Percentiles rank a stretch among this genome's conserved stretches.
Conservation (phyloP, 108 stramenopile genomes). For the Pseudonitzschia multiseries region DNA sequence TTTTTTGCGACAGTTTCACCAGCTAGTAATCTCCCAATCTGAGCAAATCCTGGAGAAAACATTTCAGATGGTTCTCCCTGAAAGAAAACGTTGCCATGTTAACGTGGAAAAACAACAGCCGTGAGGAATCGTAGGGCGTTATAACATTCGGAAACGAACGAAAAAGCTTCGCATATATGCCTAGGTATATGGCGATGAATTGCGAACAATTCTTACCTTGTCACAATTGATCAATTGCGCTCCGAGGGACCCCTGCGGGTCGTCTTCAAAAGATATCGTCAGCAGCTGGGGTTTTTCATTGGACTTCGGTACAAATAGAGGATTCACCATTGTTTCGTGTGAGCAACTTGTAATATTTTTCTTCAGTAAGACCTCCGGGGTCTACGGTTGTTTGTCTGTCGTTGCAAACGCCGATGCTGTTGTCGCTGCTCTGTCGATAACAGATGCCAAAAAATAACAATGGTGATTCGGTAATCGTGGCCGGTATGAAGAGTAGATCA, state of each 20-base stretch:
- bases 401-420: not conserved
- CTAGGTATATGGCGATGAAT: not conserved
- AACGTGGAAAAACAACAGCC: not conserved
- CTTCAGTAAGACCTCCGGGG: not conserved
- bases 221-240: slow-evolving; percentile 69
- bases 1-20: slow-evolving; percentile 66
- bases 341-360: not conserved
- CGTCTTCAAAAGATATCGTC: slow-evolving; percentile 63
- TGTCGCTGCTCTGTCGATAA: too few relatives aligned
- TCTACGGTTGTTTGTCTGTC: not conserved
- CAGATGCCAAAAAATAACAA: too few relatives aligned
- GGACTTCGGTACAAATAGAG: slow-evolving; percentile 59
- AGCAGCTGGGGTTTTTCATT: slow-evolving; percentile 60
- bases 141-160: not conserved
- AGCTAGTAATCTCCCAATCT: slow-evolving; percentile 51
- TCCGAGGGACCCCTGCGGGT: slow-evolving; percentile 66
- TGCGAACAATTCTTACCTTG: slow-evolving; percentile 37
- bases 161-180: not conserved
- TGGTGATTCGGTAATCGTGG: not conserved
- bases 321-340: slow-evolving; percentile 26
- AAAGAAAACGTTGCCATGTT: not conserved
- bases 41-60: slow-evolving; percentile 73
- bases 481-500: not conserved
- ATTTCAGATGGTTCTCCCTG: slow-evolving; percentile 68
- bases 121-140: not conserved